Evolutionary conservation across 1,284 basidiomycete genomes (phyloP).

Genomic region (Ceratobasidium sp.): DNA sequence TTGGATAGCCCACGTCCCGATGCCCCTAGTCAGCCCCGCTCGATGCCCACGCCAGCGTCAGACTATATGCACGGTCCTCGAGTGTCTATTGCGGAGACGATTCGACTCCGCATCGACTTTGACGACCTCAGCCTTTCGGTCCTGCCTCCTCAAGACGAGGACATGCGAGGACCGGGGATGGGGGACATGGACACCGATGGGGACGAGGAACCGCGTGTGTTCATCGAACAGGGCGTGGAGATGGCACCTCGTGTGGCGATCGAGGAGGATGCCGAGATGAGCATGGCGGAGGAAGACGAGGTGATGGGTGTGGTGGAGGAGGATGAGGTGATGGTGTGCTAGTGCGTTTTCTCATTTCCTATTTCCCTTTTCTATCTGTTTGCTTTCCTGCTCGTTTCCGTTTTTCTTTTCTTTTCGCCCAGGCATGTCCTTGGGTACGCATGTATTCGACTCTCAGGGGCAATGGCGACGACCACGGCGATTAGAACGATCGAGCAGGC

Average conservation of each 20-base stretch:
- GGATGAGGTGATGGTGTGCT: no score
- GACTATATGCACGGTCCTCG: slow-evolving; percentile 3
- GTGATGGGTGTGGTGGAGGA: neutral
- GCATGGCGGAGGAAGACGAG: neutral
- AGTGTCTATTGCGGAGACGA: neutral
- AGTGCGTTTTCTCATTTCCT: no score
- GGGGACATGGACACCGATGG: neutral
- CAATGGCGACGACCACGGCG: neutral
- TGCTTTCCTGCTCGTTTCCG: no score
- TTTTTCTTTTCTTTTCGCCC: no score
- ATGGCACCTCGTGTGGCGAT: neutral
- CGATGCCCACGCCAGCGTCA: neutral
- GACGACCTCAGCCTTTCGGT: neutral
- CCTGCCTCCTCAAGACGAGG: neutral
- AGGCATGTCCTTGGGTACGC: no score
- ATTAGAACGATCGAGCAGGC: neutral
- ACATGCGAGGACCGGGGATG: slow-evolving; percentile 3
- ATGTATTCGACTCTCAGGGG: neutral
- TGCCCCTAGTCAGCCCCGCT: neutral
- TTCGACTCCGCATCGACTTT: neutral
- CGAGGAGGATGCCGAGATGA: neutral
- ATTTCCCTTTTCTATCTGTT: no score
- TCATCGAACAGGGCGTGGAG: neutral
- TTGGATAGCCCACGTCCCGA: no score
- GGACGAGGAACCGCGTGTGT: neutral